phyloP scores from a whole-genome alignment of 305 asterid species.

The Solanum hybrid region DNA sequence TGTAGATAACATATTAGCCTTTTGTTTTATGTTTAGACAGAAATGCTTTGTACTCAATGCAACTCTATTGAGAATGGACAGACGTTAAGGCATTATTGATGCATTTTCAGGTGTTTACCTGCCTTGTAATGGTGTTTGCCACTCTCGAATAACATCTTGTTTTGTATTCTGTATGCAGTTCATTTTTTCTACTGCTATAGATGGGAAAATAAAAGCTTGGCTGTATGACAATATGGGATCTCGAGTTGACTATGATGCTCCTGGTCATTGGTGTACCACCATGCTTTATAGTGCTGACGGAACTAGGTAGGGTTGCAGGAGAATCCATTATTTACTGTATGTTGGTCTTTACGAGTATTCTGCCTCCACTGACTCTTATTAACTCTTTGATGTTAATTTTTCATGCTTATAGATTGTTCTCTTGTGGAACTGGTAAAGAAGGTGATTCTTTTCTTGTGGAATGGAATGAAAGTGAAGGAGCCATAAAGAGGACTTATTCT shows the following conservation, averaged over 20 bases:
- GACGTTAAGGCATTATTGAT: neutral
- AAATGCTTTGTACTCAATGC: neutral
- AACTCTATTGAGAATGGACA: neutral
- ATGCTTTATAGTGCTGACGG: constrained; percentile 89
- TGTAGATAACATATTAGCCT: neutral
- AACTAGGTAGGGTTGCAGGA: constrained; percentile 35
- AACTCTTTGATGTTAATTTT: constrained; percentile 2
- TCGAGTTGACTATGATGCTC: constrained; percentile 87
- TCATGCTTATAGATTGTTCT: constrained; percentile 54
- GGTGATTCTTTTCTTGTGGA: constrained; percentile 84
- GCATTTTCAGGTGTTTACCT: neutral
- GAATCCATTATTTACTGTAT: neutral
- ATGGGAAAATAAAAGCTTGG: constrained; percentile 90
- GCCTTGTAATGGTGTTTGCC: neutral
- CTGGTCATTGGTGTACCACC: constrained; percentile 76
- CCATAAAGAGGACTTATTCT: constrained; percentile 57
- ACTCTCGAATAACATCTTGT: neutral
- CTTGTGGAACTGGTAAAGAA: constrained; percentile 81
- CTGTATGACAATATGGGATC: constrained; percentile 78
- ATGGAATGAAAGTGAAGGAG: constrained; percentile 92
- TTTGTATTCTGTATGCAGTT: constrained; percentile 36
- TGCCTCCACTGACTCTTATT: neutral
- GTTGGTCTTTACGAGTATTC: neutral
- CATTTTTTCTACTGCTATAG: constrained; percentile 73
- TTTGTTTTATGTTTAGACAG: neutral